A percentile compares a stretch with the other conserved stretches of the same genome.
Conservation (phyloP, 2,329 filamentous ascomycete species). For the Ophiosphaerella herpotricha region DNA sequence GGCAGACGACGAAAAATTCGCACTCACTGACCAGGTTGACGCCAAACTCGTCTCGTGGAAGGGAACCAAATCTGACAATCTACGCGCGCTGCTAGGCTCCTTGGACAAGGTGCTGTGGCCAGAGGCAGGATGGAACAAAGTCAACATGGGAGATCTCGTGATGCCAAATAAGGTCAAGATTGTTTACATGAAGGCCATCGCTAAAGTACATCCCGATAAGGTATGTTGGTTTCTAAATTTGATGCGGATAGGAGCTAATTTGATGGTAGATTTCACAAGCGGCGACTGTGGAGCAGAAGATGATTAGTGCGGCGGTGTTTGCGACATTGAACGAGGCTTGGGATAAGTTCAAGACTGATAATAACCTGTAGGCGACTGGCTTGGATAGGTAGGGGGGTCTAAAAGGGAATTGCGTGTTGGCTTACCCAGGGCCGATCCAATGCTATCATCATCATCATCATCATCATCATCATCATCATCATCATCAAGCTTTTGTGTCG, state of each 20-base stretch:
- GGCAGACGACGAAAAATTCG: constrained; percentile 92
- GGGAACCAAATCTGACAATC: constrained; percentile 88
- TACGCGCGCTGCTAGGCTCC: constrained; percentile 84
- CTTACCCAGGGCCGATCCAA: no score
- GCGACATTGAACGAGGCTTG: constrained; percentile 69
- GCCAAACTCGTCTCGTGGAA: constrained; percentile 80
- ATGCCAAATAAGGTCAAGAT: constrained; percentile 96
- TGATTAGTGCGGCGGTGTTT: constrained; percentile 69
- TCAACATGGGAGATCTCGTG: constrained; percentile 90
- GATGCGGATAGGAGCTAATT: constrained; percentile 14
- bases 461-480: no score
- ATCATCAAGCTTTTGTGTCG: not conserved
- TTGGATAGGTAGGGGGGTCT: not conserved
- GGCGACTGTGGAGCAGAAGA: constrained; percentile 69
- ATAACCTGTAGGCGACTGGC: constrained; percentile 40
- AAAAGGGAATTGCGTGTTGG: no score
- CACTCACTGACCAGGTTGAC: constrained; percentile 83
- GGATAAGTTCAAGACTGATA: constrained; percentile 70
- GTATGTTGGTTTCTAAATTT: constrained; percentile 57
- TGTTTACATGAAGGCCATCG: constrained; percentile 98
- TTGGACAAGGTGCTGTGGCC: constrained; percentile 91
- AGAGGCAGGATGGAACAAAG: constrained; percentile 93
- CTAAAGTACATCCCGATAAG: constrained; percentile 98
- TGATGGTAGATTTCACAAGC: constrained; percentile 58
- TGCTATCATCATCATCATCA: not conserved